Percentiles rank a stretch among this genome's conserved stretches.
Evolutionary conservation across 2,329 filamentous ascomycete species (phyloP).

Genomic region (Claviceps humidiphila): DNA sequence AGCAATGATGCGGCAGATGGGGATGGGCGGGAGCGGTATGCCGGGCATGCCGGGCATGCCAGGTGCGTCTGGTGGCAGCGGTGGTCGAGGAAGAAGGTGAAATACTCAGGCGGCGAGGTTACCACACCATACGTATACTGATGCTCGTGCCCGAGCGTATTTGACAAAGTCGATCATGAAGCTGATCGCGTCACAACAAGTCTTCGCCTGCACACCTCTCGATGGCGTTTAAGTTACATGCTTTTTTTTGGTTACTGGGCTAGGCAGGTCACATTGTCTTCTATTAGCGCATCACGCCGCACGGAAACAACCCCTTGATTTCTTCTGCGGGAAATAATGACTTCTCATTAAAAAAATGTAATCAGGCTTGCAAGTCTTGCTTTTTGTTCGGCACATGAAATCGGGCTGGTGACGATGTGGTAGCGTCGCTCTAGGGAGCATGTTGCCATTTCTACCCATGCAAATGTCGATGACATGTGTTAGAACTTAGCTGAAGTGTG

Average conservation of each 20-base stretch:
- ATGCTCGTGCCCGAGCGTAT: background rate
- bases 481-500: background rate
- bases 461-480: background rate
- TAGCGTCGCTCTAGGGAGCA: too few species aligned
- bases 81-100: conserved; percentile 18
- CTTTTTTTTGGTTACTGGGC: background rate
- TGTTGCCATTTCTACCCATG: background rate
- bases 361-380: too few species aligned
- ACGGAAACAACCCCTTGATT: background rate
- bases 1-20: conserved; percentile 66
- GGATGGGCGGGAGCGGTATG: conserved; percentile 31
- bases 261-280: background rate
- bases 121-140: background rate
- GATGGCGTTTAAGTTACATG: background rate
- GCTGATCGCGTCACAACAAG: background rate
- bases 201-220: background rate
- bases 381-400: too few species aligned
- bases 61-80: conserved; percentile 14
- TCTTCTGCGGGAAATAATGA: background rate
- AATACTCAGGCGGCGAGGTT: background rate
- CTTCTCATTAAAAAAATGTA: too few species aligned
- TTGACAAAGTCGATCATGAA: background rate
- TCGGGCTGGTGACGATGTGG: too few species aligned
- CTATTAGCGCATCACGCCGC: background rate
- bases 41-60: conserved; percentile 9